Percentiles rank a stretch among this genome's conserved stretches.
Evolutionary conservation across 2,329 filamentous ascomycete species (phyloP).

Genomic region (Ophiostoma triangulosporum): DNA sequence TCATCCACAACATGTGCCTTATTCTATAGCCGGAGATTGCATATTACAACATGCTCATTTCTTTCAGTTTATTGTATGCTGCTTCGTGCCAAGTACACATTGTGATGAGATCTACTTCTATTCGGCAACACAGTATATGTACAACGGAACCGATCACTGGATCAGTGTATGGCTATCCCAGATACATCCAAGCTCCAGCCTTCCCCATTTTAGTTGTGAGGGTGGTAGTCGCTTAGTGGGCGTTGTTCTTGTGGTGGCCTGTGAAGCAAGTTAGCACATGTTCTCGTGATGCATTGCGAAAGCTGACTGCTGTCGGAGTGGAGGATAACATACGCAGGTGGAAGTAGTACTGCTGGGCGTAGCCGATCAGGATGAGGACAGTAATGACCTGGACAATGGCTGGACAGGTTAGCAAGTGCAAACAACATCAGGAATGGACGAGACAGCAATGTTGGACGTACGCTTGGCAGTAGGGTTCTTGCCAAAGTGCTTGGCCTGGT

Average conservation of each 20-base stretch:
- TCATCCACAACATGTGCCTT: no score
- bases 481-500: slow-evolving; percentile 82
- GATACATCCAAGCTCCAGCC: slow-evolving; percentile 1
- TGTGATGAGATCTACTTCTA: slow-evolving; percentile 22
- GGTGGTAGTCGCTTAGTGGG: slow-evolving; percentile 52
- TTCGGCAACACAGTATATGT: slow-evolving; percentile 28
- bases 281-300: not conserved
- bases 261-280: not conserved
- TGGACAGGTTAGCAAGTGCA: slow-evolving; percentile 26
- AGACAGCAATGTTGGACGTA: slow-evolving; percentile 37
- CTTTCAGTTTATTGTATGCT: no score
- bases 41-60: no score
- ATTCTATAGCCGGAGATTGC: no score
- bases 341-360: slow-evolving; percentile 99
- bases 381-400: slow-evolving; percentile 80
- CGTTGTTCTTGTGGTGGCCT: slow-evolving; percentile 99
- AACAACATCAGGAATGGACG: not conserved
- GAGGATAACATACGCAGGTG: slow-evolving; percentile 68
- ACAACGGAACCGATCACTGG: slow-evolving; percentile 16
- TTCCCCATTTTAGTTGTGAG: not conserved
- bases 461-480: slow-evolving; percentile 81
- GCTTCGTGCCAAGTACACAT: no score
- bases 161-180: slow-evolving; percentile 2
- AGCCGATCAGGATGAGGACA: slow-evolving; percentile 67
- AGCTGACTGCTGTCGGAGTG: not conserved